Base-by-base conservation (phyloP, 805 yeast genomes). In the Nakazawaea wickerhamii region DNA sequence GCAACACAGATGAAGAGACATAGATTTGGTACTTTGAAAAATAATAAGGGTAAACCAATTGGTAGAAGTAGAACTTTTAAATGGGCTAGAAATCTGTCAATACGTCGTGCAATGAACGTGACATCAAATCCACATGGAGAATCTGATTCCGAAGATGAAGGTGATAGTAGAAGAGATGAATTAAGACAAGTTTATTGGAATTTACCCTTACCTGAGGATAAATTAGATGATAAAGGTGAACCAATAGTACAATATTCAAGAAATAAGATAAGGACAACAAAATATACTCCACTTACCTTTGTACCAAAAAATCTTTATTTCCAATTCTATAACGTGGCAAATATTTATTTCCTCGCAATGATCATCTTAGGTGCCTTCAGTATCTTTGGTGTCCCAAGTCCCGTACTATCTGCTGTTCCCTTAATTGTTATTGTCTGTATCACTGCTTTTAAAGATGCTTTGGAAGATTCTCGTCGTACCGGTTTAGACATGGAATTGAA, bases 11-110 rank as follows among this genome's bases (percentile, higher is more conserved):
- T 84, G 78, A 79, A 82, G 50, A 73, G 95, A 54, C 75, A 81
- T 51, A 72, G 96, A 63, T 87, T 95, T 95, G 96, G 96, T 45
- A 90, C 97, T 3, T 87, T 84, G 50, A 73, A 95, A 51, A 76
- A 79, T 54, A 77, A 77, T 45, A 73, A 77, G 48, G 95, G 95
- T 7, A 70, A 72, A 36, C 90, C 93, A 18, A 22, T 36, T 5
- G 71, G 72, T 6, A 65, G 90, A 50, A 73, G 80, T 14, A 81
- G 70, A 54, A 81, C 91, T 0, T 57, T 84, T 33, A 44, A 40
- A 36, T 45, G 46, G 48, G 40, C 43, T 11, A 53, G 56, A 44
- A 51, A 50, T 14, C 44, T 57, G 30, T 41, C 48, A 10, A 47
- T 44, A 6, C 45, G 47, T 38, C 44, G 45, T n/a, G 45, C 40